Evolutionary conservation across 371 early-diverging fungal species (phyloP).

Genomic region (Apophysomyces trapeziformis): DNA sequence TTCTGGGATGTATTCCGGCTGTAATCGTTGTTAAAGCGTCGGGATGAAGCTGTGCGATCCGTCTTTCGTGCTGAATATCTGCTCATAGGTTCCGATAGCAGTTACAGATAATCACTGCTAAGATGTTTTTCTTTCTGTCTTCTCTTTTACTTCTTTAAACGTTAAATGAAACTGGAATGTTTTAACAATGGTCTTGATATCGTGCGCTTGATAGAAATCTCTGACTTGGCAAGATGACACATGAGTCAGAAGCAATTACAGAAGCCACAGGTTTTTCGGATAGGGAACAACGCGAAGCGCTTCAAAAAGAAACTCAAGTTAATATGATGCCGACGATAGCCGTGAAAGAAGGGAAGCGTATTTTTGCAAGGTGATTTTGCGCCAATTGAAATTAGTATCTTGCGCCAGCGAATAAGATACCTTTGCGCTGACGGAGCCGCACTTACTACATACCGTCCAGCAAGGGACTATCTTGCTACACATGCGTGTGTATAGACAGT

Average conservation of each 20-base stretch:
- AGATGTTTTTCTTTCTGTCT: background rate
- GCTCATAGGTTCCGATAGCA: slow-evolving; percentile 4
- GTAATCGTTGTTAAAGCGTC: slow-evolving; percentile 3
- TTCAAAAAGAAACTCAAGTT: no score
- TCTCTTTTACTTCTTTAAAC: background rate
- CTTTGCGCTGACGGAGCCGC: no score
- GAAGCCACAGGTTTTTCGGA: background rate
- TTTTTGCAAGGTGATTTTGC: no score
- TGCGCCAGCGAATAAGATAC: no score
- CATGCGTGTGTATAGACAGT: no score
- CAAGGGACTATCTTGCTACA: no score
- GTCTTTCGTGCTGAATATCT: slow-evolving; percentile 7
- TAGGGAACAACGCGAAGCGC: no score
- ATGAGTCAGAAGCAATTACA: slow-evolving; percentile 4
- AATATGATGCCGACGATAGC: no score
- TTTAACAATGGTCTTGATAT: slow-evolving; percentile 41
- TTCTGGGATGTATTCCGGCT: slow-evolving; percentile 2
- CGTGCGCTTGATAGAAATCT: slow-evolving; percentile 33
- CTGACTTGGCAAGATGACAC: slow-evolving; percentile 11
- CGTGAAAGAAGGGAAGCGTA: background rate
- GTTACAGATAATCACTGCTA: background rate
- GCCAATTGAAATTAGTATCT: no score
- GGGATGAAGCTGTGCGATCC: slow-evolving; percentile 5
- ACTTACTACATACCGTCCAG: no score
- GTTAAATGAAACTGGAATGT: slow-evolving; percentile 32